Evolutionary conservation across 2,329 filamentous ascomycete genomes (phyloP), one percentile per base, ranked within the genome.

Genomic region (Cytospora chrysosperma): DNA sequence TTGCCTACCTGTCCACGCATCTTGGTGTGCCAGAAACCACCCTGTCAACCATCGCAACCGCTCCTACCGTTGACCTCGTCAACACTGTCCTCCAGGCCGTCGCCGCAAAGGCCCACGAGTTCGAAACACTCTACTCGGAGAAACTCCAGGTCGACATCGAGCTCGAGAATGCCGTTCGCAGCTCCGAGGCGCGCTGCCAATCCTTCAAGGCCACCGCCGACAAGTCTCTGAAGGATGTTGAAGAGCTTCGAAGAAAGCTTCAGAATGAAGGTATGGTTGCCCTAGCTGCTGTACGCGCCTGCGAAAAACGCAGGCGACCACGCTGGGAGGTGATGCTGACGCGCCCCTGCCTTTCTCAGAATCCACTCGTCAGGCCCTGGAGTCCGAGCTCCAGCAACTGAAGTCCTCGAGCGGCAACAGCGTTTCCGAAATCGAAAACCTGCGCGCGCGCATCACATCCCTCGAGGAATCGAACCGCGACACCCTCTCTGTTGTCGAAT

Each of bases 401-500:
- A 93, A 91, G 70, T 88, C 91, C 0, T 90, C 89, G 5, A 88
- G 87, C 24, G 88, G 88, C 1, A 88, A 88, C 65, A 90, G 92
- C 2, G 86, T 89, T 64, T 88, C 89, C 32, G 90, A 93, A 71
- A 84, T 91, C 64, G 88, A 91, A 70, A 86, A 87, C 2, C 82
- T 99, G 17, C 89, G 91, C 70, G 87, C 91, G 64, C 93, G 94
- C 70, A 92, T 99, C 70, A 81, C 89, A 56, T 91, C 92, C 0
- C 86, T 99, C 3, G 93, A 99, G 76, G 88, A 91, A 0, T 95
- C 94, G 8, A 98, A 97, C 73, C 89, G 95, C 66, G 94, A 97
- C 68, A 94, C 93, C 17, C 79, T 98, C 5, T 88, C 91, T 50
- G 87, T 97, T 37, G 88, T 98, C 66, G 94, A 98, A 72, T 89